Conservation (phyloP, 2,329 filamentous ascomycete species). For the Fusarium devonianum region DNA sequence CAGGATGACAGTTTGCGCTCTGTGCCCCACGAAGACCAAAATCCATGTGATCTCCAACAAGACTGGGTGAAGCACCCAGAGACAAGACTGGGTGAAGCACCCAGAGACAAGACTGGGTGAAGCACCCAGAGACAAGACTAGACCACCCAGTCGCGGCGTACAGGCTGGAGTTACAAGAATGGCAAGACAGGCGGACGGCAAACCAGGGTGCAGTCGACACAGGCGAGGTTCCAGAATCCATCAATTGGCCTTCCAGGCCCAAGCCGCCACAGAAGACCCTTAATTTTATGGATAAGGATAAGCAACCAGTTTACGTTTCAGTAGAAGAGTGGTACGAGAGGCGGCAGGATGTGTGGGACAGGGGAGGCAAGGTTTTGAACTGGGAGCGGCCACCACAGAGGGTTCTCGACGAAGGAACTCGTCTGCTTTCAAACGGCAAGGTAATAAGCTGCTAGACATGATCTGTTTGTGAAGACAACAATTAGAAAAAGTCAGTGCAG, state of each 20-base stretch:
- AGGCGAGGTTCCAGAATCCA: slow-evolving; percentile 12
- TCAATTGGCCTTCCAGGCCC: slow-evolving; percentile 32
- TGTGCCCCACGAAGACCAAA: slow-evolving; percentile 37
- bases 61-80: slow-evolving; percentile 18
- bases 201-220: neutral
- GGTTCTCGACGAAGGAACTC: slow-evolving; percentile 5
- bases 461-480: too few relatives aligned
- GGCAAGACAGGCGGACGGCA: slow-evolving; percentile 21
- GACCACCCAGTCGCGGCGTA: slow-evolving; percentile 42
- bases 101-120: too few relatives aligned
- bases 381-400: slow-evolving; percentile 38
- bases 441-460: slow-evolving; percentile 8
- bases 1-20: slow-evolving; percentile 36
- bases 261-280: slow-evolving; percentile 15
- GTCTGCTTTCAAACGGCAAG: slow-evolving; percentile 20
- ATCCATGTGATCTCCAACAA: slow-evolving; percentile 28
- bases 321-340: slow-evolving; percentile 18
- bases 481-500: too few relatives aligned
- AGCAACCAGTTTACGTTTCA: neutral
- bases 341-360: slow-evolving; percentile 22
- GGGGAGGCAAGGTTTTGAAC: slow-evolving; percentile 28
- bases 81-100: slow-evolving; percentile 46
- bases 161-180: slow-evolving; percentile 36
- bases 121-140: slow-evolving; percentile 44
- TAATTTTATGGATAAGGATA: neutral